These are phyloP conservation scores for Chlorella sp. DNA, from an alignment of 139 green algal species.

Conservation along the genomic window DNA sequence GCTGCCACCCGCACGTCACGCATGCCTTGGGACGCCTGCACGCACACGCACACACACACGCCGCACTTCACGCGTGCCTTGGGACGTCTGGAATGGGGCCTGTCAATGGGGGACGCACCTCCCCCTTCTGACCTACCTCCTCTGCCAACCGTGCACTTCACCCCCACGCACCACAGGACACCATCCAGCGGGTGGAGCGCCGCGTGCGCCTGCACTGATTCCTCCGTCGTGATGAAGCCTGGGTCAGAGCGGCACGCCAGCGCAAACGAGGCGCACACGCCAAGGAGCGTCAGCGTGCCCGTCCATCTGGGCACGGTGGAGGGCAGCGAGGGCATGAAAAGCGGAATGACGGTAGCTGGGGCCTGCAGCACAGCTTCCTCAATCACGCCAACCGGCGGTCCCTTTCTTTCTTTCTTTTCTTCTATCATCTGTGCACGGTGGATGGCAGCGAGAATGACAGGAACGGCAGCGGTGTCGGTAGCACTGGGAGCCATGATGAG, in stretches of 20 bases:
- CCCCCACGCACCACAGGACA: neutral
- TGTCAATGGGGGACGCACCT: no score
- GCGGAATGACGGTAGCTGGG: no score
- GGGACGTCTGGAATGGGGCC: no score
- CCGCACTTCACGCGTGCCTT: constrained; percentile 10
- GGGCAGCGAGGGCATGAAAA: no score
- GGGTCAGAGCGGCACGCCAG: constrained; percentile 35
- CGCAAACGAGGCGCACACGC: constrained; percentile 24
- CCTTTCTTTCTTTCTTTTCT: no score
- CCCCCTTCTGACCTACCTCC: neutral
- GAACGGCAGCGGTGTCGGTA: no score
- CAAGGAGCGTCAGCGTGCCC: constrained; percentile 22
- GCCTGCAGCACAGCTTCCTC: no score
- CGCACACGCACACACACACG: neutral
- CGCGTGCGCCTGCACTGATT: constrained; percentile 19
- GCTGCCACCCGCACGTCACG: constrained; percentile 45
- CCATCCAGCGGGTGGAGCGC: constrained; percentile 48
- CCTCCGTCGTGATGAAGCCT: constrained; percentile 27
- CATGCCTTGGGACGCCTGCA: constrained; percentile 7
- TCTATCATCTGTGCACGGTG: no score
- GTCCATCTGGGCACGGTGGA: constrained; percentile 29
- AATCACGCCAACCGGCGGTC: no score
- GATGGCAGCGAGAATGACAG: no score
- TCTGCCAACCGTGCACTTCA: neutral
- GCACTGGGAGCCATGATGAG: no score